A percentile compares a stretch with the other conserved stretches of the same genome.
Conservation (phyloP, 257 asterid genomes). For the Salvia splendens region DNA sequence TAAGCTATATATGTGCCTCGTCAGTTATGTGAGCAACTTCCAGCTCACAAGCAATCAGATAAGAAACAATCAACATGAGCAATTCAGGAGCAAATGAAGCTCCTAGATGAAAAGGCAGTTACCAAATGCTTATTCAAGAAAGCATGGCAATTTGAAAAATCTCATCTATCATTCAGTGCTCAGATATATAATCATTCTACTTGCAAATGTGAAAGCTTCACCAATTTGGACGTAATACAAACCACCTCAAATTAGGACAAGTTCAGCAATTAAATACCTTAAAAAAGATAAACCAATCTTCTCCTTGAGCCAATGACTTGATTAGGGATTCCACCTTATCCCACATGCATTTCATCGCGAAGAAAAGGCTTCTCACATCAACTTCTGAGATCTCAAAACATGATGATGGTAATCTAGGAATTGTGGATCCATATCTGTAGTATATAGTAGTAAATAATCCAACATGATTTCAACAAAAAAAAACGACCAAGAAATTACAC, state of each 20-base stretch:
- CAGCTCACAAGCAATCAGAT: not conserved
- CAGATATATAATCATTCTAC: conserved; percentile 13
- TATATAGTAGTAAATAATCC: conserved; percentile 29
- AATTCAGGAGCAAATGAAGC: not conserved
- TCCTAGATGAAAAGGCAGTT: conserved; percentile 11
- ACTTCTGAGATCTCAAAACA: conserved; percentile 83
- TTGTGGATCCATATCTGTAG: conserved; percentile 54
- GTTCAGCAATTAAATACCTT: conserved; percentile 48
- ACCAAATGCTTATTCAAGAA: conserved; percentile 8
- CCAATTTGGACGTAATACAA: not conserved
- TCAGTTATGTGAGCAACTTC: conserved; percentile 3
- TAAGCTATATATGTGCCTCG: not conserved
- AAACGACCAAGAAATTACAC: not conserved
- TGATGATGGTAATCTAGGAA: conserved; percentile 68
- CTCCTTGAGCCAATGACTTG: conserved; percentile 72
- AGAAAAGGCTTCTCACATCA: conserved; percentile 54
- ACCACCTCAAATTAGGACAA: conserved; percentile 3
- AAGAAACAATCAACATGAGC: not conserved
- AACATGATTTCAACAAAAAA: conserved; percentile 22
- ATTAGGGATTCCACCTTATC: conserved; percentile 52
- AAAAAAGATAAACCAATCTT: conserved; percentile 78
- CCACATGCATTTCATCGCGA: conserved; percentile 56
- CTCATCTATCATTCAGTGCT: conserved; percentile 3
- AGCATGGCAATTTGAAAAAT: not conserved
- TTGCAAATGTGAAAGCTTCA: conserved; percentile 5